Base-by-base conservation (phyloP, 192 early-diverging fungal genomes). In the Entomortierella beljakovae region DNA sequence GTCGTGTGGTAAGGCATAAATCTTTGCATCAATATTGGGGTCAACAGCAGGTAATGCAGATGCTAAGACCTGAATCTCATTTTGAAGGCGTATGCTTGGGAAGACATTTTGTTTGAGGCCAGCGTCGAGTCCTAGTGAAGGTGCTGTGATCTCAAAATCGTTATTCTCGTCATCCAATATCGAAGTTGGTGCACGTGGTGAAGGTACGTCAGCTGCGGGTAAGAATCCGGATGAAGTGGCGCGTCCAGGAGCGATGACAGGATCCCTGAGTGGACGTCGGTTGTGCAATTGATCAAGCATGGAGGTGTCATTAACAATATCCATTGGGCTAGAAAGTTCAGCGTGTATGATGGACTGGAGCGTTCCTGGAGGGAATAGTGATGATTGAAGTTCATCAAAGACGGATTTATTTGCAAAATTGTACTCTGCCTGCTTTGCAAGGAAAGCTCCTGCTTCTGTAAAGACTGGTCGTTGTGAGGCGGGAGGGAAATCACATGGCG, bases 311-410 rank as follows among this genome's bases (percentile, higher is more conserved):
- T 70, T 70, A 32, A 79, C 75, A 70, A 79, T 65, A 33, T 79
- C 75, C 11, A 48, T 66, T 32, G 75, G 75, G 18, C 67, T 79
- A 6, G 75, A 22, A 13, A 79, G 40, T 16, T 53, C 57, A 6
- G 58, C 38, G 29, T 55, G 75, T 25, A 79, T 64, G 22, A 79
- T 58, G 10, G 75, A 79, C 9, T 70, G 67, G 9, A 79, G 75
- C 13, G 75, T 79, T 26, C 75, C 75, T 26, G 75, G 75, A 6
- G 75, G 75, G 34, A 79, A 79, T 32, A 79, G 65, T 1, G 75
- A 79, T 13, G 75, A 79, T 32, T 79, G 75, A 11, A 79, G 62
- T 33, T 79, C 67, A 53, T 79, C 75, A 70, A 79, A 79, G 20
- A 79, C 68, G 9, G 50, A 67, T 11, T 51, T 58, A 6, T 54